Base-by-base conservation (phyloP, 2,329 filamentous ascomycete species). In the Diplodia sapinea region DNA sequence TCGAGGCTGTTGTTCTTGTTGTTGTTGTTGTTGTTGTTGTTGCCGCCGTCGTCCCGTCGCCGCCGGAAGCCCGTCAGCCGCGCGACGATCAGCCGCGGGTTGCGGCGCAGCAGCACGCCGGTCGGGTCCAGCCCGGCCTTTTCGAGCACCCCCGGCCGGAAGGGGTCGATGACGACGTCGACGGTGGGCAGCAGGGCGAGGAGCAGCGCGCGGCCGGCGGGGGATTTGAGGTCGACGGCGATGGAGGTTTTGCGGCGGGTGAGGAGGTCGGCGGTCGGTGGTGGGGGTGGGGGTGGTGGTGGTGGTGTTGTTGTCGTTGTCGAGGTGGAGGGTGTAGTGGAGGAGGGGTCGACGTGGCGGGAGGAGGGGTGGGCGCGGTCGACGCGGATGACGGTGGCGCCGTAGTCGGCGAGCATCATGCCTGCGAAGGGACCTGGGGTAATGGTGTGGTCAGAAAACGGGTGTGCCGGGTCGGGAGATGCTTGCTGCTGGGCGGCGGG, bases 161-260 rank as follows among this genome's bases (percentile, higher is more conserved):
- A 98, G 0, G 95, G 94, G 78, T 98, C 95, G 77, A 98, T 95
- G 33, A 98, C 79, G 43, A 97, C 84, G 79, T 98, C 94, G 67
- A 88, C 84, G 17, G 82, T 76, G 17, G 81, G 79, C 43, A 90
- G 80, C 1, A 97, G 83, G 3, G 84, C 81, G 69, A 88, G 88
- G 65, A 97, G 79, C 7, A 97, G 82, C 0, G 84, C 83, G 13
- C 88, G 76, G 7, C 92, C 93, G 0, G 79, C 72, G 0, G 85
- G 72, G 0, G 86, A 85, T 75, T 95, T 96, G 64, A 97, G 85
- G 80, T 97, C 87, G 3, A 97, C 84, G 49, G 88, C 86, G 70
- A 97, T 88, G 36, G 91, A 95, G 67, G 88, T 82, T 78, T 98
- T 98, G 82, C 87, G 90, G 13, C 93, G 89, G 6, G 91, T 90